Base-by-base conservation (phyloP, 2,329 filamentous ascomycete genomes). In the Alternaria sp. region DNA sequence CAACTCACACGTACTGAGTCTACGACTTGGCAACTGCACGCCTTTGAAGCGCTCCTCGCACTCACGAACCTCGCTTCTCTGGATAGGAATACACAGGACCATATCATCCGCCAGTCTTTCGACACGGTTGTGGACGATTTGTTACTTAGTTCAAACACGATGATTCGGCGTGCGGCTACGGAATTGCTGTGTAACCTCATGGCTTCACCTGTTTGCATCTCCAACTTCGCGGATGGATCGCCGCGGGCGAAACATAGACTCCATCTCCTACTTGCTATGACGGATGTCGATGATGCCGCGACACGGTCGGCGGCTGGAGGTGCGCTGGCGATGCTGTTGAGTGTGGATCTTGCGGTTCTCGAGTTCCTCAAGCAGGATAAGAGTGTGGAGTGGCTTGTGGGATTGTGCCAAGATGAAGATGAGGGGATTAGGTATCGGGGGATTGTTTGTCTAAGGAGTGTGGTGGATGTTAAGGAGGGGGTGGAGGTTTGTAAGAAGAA, bases 121-220 rank as follows among this genome's bases (percentile, higher is more conserved):
- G 78, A 88, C 1, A 88, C 88, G 20, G 86, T 97, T 18, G 66
- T 71, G 46, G 96, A 98, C 78, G 93, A 97, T 69, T 87, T 94
- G 18, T 84, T 98, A 1, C 86, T 98, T 2, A 91, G 89, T 14
- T 87, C 88, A 47, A 96, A 97, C 77, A 81, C 84, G 2, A 86
- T 92, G 67, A 87, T 99, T 18, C 90, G 91, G 60, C 92, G 95
- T 55, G 95, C 95, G 0, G 88, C 93, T 0, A 92, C 93, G 25
- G 94, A 99, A 79, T 86, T 99, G 3, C 85, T 97, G 21, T 99
- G 96, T 82, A 99, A 99, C 74, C 85, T 99, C 15, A 91, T 93
- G 76, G 89, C 91, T 60, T 86, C 86, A 2, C 87, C 89, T 0
- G 85, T 89, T 37, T 90, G 90, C 18, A 85, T 92, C 4, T 84